Conservation (phyloP, 495 filamentous ascomycete genomes). For the Penicillium psychrofluorescens region DNA sequence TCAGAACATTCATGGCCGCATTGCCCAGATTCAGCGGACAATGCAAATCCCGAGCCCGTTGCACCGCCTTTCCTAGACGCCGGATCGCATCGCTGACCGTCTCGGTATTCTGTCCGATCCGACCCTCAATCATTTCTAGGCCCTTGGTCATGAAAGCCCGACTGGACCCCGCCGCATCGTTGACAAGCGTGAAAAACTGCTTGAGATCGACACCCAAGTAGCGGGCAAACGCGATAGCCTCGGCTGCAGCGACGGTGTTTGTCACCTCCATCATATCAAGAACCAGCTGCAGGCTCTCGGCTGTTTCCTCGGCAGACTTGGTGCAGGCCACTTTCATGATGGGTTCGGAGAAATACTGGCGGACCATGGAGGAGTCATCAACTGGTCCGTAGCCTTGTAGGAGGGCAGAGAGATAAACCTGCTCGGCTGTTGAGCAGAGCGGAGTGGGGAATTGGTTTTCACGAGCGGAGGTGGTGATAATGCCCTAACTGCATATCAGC, state of each 20-base stretch:
- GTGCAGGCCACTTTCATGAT: slow-evolving; percentile 26
- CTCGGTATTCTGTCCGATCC: slow-evolving; percentile 20
- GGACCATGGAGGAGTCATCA: slow-evolving; percentile 65
- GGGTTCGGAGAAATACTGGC: slow-evolving; percentile 46
- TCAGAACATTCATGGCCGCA: slow-evolving; percentile 31
- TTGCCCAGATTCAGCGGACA: slow-evolving; percentile 37
- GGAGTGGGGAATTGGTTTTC: slow-evolving; percentile 56
- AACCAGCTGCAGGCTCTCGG: slow-evolving; percentile 44
- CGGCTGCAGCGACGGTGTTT: slow-evolving; percentile 56
- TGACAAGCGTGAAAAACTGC: slow-evolving; percentile 59
- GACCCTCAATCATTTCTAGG: slow-evolving; percentile 42
- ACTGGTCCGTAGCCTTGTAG: slow-evolving; percentile 54
- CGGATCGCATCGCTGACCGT: slow-evolving; percentile 50
- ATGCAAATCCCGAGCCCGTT: slow-evolving; percentile 47
- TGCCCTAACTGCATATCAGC: slow-evolving; percentile 34
- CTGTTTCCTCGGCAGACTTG: slow-evolving; percentile 20
- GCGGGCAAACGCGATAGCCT: slow-evolving; percentile 60
- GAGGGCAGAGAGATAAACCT: slow-evolving; percentile 57
- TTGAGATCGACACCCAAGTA: slow-evolving; percentile 55
- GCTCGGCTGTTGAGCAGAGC: slow-evolving; percentile 63
- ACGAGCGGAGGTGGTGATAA: slow-evolving; percentile 65
- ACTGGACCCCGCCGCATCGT: slow-evolving; percentile 64
- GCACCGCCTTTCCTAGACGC: slow-evolving; percentile 53
- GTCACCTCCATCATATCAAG: slow-evolving; percentile 54
- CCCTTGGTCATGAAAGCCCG: slow-evolving; percentile 51